Evolutionary conservation across 257 asterid genomes (phyloP), one percentile per base, ranked within the genome.

Genomic region (Euphrasia confusa): DNA sequence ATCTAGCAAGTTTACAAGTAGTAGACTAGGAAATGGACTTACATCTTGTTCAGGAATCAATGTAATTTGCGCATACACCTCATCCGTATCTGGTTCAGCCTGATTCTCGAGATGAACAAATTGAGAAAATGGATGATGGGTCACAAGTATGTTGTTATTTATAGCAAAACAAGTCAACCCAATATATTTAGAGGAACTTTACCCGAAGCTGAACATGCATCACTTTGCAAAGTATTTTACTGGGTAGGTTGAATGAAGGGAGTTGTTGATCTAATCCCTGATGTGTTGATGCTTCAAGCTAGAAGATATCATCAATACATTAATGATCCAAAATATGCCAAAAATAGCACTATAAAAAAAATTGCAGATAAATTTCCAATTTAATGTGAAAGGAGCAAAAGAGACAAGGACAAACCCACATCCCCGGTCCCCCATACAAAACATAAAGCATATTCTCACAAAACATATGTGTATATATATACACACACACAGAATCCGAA

Each of bases 221-320:
- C 80, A 93, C 97, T 79, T 81, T 87, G 88, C 99, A 89, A 57
- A 93, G 85, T 67, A 93, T 89, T 81, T 93, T 89, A 69, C 89
- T 77, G 53, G 97, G 96, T 68, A 92, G 81, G 74, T 89, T 62
- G 76, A 93, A 89, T 4, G 85, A 87, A 74, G 96, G 99, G 72
- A 93, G 94, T 58, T 87, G 94, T 54, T 85, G 99, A 71, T 89
- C 97, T 69, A 80, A 66, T 39, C 88, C 94, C 75, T 89, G 96
- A 76, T 83, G 81, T n/a, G 87, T 93, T 27, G 97, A 89, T 54
- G 99, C 99, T 81, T 93, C 99, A 26, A 93, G 96, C 99, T 93
- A 84, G 60, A 74, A 60, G 40, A 69, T 48, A 72, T 14, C 60
- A 72, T 14, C 60, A 65, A 54, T 49, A 32, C 40, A 59, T 68